A percentile compares a stretch with the other conserved stretches of the same genome.
Conservation (phyloP, 345 rosid species). For the Hirschfeldia incana region DNA sequence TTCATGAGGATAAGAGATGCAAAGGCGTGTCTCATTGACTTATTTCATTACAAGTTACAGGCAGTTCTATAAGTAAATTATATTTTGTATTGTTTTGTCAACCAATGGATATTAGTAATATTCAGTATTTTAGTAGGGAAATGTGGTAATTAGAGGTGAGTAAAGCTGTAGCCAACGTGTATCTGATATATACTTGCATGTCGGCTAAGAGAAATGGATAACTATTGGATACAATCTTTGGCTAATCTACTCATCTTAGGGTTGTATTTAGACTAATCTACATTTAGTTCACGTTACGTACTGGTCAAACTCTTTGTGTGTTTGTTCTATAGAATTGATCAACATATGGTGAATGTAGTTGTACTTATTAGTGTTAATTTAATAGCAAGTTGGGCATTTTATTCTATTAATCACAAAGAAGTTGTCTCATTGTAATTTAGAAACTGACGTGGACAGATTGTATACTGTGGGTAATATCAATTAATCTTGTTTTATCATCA, state of each 20-base stretch:
- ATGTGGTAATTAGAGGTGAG: background rate
- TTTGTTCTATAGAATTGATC: background rate
- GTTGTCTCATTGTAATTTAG: background rate
- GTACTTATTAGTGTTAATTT: background rate
- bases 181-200: constrained; percentile 31
- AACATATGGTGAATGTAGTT: background rate
- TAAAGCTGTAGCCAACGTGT: constrained; percentile 35
- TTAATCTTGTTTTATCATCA: constrained; percentile 12
- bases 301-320: background rate
- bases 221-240: constrained; percentile 11
- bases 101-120: background rate
- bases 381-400: background rate
- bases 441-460: background rate
- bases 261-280: background rate
- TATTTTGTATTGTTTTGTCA: background rate
- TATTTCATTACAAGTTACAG: background rate
- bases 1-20: background rate
- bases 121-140: background rate
- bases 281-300: background rate
- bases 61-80: background rate
- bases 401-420: background rate
- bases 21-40: background rate
- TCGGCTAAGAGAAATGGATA: constrained; percentile 23
- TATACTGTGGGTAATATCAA: background rate
- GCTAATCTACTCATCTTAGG: constrained; percentile 24